Conservation (phyloP, 2,329 filamentous ascomycete species). For the Colletotrichum caudatum region DNA sequence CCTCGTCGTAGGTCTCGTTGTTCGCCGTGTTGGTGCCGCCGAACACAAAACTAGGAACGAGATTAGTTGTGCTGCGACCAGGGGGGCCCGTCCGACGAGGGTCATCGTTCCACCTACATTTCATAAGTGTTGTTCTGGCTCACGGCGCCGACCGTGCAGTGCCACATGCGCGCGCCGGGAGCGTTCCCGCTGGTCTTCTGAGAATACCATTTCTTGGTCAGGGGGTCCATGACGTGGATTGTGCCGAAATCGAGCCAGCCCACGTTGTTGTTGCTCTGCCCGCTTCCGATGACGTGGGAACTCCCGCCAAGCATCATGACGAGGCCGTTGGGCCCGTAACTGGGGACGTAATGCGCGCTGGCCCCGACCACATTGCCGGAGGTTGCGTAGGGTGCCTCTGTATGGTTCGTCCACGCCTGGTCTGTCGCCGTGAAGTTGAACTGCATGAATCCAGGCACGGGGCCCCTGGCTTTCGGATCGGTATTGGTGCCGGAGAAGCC, state of each 20-base stretch:
- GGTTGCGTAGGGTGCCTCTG: conserved; percentile 29
- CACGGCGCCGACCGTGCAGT: conserved; percentile 36
- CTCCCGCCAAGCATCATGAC: conserved; percentile 39
- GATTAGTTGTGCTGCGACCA: not conserved
- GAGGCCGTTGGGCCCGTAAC: conserved; percentile 38
- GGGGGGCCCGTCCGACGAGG: not conserved
- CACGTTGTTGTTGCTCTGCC: conserved; percentile 10
- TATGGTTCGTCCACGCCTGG: conserved; percentile 35
- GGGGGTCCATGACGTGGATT: conserved; percentile 41
- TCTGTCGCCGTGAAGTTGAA: conserved; percentile 37
- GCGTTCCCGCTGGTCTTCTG: conserved; percentile 39
- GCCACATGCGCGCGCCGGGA: conserved; percentile 32
- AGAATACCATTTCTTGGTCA: conserved; percentile 37
- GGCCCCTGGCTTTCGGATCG: conserved; percentile 21
- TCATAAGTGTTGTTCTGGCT: conserved; percentile 41
- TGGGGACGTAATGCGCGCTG: conserved; percentile 36
- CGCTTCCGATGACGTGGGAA: conserved; percentile 9
- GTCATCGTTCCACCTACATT: conserved; percentile 31
- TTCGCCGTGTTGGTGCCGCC: conserved; percentile 35
- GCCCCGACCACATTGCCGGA: conserved; percentile 31
- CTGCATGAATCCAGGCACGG: conserved; percentile 29
- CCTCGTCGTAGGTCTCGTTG: conserved; percentile 26
- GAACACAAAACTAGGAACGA: conserved; percentile 36
- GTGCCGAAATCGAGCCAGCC: conserved; percentile 36
- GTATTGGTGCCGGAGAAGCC: conserved; percentile 25